These are phyloP conservation scores for Zymoseptoria crescenta DNA, from an alignment of 2,329 filamentous ascomycete genomes.

Conservation along the genomic window DNA sequence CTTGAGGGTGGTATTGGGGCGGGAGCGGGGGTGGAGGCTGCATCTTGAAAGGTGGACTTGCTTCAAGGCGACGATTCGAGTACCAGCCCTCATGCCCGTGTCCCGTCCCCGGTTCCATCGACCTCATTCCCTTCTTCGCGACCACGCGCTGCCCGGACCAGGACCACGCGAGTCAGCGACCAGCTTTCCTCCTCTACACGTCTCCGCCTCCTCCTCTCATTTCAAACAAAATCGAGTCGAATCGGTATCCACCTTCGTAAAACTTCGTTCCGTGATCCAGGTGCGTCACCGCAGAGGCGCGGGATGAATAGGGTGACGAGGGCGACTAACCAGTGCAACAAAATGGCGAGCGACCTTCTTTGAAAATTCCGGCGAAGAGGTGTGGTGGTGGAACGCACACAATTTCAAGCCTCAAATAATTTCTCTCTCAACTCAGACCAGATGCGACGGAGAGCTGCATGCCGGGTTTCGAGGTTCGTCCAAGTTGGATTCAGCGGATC, in stretches of 20 bases:
- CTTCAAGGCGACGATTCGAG: background rate
- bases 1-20: background rate
- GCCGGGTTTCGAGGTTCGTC: background rate
- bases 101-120: background rate
- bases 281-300: constrained; percentile 34
- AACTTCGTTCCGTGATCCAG: constrained; percentile 19
- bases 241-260: background rate
- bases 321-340: constrained; percentile 24
- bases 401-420: background rate
- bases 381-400: background rate
- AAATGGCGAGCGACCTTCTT: background rate
- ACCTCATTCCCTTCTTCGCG: background rate
- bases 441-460: background rate
- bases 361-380: background rate
- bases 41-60: background rate
- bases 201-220: background rate
- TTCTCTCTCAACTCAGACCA: background rate
- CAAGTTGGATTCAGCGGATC: background rate
- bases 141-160: background rate
- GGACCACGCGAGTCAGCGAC: background rate
- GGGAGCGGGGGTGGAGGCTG: background rate
- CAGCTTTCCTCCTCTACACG: background rate
- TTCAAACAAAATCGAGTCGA: background rate
- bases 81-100: background rate
- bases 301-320: constrained; percentile 35